A percentile compares a stretch with the other conserved stretches of the same genome.
phyloP scores from a whole-genome alignment of 768 basidiomycete species.

The Hygrophoropsis aurantiaca region DNA sequence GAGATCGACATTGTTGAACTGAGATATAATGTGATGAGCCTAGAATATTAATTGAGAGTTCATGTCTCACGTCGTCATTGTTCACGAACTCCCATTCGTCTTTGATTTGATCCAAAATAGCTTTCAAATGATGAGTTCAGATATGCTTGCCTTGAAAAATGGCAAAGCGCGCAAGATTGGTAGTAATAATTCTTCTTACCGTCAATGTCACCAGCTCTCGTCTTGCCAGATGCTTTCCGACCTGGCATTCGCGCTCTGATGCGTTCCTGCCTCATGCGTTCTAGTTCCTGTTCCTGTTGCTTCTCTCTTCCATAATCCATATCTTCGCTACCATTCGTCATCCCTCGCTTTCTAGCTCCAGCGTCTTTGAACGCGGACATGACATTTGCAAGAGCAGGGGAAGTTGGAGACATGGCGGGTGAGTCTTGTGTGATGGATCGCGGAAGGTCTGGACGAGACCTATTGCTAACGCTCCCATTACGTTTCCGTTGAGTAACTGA shows the following conservation, averaged over 20 bases:
- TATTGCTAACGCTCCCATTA: slow-evolving; percentile 22
- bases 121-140: slow-evolving; percentile 37
- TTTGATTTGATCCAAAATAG: slow-evolving; percentile 80
- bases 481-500: slow-evolving; percentile 33
- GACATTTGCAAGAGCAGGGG: slow-evolving; percentile 51
- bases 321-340: slow-evolving; percentile 53
- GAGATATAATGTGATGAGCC: slow-evolving; percentile 3
- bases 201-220: slow-evolving; percentile 81
- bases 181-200: slow-evolving; percentile 59
- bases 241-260: slow-evolving; percentile 69
- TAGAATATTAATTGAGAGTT: slow-evolving; percentile 1
- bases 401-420: slow-evolving; percentile 32
- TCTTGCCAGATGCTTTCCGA: slow-evolving; percentile 48
- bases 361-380: slow-evolving; percentile 67
- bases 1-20: slow-evolving; percentile 95
- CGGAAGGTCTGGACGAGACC: slow-evolving; percentile 14
- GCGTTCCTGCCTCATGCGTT: slow-evolving; percentile 65
- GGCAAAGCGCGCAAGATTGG: background rate
- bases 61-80: slow-evolving; percentile 66
- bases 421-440: slow-evolving; percentile 9
- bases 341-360: slow-evolving; percentile 55
- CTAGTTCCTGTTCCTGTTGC: slow-evolving; percentile 60
- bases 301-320: slow-evolving; percentile 57
- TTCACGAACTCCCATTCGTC: slow-evolving; percentile 90
- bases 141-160: background rate